These are phyloP conservation scores for Hygrocybe coccinea DNA, from an alignment of 768 basidiomycete species.

Conservation along the genomic window DNA sequence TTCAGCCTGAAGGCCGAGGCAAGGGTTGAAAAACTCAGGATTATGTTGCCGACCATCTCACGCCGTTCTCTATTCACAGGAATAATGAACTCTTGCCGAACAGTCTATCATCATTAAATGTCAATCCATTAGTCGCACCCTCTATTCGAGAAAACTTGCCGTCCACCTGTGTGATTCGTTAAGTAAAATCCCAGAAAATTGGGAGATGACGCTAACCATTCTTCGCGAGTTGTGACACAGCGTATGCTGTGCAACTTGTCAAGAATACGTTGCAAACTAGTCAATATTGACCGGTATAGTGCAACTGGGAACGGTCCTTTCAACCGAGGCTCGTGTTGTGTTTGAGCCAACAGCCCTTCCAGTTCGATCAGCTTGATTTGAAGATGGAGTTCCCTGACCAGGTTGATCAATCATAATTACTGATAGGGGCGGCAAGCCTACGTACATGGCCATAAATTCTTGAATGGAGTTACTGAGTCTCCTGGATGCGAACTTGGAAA, in stretches of 20 bases:
- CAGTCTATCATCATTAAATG: conserved; percentile 45
- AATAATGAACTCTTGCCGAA: conserved; percentile 80
- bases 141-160: conserved; percentile 34
- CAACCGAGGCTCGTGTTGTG: conserved; percentile 87
- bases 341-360: conserved; percentile 78
- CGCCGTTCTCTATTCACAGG: conserved; percentile 86
- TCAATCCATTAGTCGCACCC: background rate
- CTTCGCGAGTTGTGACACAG: conserved; percentile 92
- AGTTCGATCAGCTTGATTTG: conserved; percentile 88
- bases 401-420: background rate
- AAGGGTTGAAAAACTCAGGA: conserved; percentile 80
- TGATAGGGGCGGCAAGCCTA: conserved; percentile 5
- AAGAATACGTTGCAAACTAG: conserved; percentile 77
- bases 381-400: conserved; percentile 82
- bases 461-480: conserved; percentile 60
- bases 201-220: conserved; percentile 57
- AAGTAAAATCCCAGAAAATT: conserved; percentile 11
- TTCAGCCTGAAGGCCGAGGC: conserved; percentile 79
- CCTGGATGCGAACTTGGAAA: conserved; percentile 34
- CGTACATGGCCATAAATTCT: conserved; percentile 91
- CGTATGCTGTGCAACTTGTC: conserved; percentile 93
- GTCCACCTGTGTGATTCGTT: conserved; percentile 53
- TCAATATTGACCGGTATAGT: conserved; percentile 78
- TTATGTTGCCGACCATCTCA: conserved; percentile 94
- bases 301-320: conserved; percentile 92